phyloP scores from a whole-genome alignment of 2,329 filamentous ascomycete species.

The Thelonectria discophora region DNA sequence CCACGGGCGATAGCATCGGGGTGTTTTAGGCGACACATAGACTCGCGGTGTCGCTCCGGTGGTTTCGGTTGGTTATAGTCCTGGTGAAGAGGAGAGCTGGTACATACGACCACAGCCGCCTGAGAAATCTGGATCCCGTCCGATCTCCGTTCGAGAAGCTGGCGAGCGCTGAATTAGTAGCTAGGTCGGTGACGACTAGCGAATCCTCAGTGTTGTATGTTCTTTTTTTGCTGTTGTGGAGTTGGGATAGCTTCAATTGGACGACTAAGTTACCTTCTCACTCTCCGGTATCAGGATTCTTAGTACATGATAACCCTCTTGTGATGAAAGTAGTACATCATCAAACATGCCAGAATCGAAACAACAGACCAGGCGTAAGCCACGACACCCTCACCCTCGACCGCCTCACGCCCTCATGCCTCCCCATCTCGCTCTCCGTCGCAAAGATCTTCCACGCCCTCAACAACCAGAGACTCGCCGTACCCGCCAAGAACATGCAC shows the following conservation, averaged over 20 bases:
- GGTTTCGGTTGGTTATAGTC: neutral
- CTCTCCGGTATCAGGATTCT: no score
- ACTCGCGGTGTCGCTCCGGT: neutral
- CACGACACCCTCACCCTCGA: slow-evolving; percentile 22
- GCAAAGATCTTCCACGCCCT: slow-evolving; percentile 66
- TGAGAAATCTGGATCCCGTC: slow-evolving; percentile 3
- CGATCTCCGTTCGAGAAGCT: neutral
- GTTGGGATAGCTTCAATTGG: neutral
- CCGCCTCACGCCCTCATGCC: neutral
- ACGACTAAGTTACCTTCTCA: no score
- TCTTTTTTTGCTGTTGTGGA: neutral
- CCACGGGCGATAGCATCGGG: neutral
- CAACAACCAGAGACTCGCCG: slow-evolving; percentile 61
- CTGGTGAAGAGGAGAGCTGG: neutral
- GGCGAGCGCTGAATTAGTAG: neutral
- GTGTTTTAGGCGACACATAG: neutral
- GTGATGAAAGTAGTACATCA: no score
- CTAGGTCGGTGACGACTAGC: neutral
- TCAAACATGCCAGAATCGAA: slow-evolving; percentile 26
- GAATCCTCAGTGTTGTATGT: slow-evolving; percentile 5
- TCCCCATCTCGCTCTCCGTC: neutral
- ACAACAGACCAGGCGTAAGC: slow-evolving; percentile 26
- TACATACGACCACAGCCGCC: slow-evolving; percentile 1
- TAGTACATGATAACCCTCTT: no score
- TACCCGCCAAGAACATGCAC: slow-evolving; percentile 68